phyloP scores from a whole-genome alignment of 1,284 basidiomycete genomes.

The Cutaneotrichosporon cyanovorans region DNA sequence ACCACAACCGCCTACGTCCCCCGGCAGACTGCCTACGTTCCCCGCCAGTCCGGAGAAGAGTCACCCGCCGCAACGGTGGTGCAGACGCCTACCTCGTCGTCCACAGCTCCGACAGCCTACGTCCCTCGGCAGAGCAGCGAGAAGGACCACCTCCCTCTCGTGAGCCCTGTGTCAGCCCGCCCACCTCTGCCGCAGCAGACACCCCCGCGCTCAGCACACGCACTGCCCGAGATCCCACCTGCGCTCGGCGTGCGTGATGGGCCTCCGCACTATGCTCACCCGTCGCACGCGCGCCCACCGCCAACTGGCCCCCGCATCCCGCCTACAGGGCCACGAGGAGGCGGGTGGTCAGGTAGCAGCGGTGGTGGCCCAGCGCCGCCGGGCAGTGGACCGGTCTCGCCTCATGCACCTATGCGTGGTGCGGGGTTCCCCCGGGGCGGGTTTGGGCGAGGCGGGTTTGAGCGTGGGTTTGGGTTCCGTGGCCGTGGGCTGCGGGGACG shows the following conservation, averaged over 20 bases:
- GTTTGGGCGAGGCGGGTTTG: slow-evolving; percentile 8
- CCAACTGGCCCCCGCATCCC: slow-evolving; percentile 16
- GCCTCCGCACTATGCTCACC: slow-evolving; percentile 9
- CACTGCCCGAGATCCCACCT: slow-evolving; percentile 15
- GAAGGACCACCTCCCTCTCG: background rate
- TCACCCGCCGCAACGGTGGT: background rate
- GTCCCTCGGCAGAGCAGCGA: slow-evolving; percentile 1
- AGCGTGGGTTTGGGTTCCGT: slow-evolving; percentile 3
- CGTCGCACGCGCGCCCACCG: slow-evolving; percentile 5
- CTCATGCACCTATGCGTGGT: slow-evolving; percentile 9
- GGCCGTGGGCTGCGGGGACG: slow-evolving; percentile 14
- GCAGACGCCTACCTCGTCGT: too few species aligned
- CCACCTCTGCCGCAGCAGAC: slow-evolving; percentile 10
- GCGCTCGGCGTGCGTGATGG: slow-evolving; percentile 11
- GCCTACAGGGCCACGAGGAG: slow-evolving; percentile 14
- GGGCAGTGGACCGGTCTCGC: slow-evolving; percentile 13
- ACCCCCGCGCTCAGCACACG: slow-evolving; percentile 7
- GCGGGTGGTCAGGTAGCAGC: slow-evolving; percentile 3
- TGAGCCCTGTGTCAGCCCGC: slow-evolving; percentile 5
- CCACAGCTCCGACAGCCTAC: too few species aligned
- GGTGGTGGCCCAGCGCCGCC: background rate
- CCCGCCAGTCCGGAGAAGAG: slow-evolving; percentile 6
- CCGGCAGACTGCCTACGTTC: slow-evolving; percentile 14
- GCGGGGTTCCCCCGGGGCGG: slow-evolving; percentile 11
- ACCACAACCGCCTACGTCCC: slow-evolving; percentile 7